Base-by-base conservation (phyloP, 768 basidiomycete genomes). In the Phylloporus sp. region DNA sequence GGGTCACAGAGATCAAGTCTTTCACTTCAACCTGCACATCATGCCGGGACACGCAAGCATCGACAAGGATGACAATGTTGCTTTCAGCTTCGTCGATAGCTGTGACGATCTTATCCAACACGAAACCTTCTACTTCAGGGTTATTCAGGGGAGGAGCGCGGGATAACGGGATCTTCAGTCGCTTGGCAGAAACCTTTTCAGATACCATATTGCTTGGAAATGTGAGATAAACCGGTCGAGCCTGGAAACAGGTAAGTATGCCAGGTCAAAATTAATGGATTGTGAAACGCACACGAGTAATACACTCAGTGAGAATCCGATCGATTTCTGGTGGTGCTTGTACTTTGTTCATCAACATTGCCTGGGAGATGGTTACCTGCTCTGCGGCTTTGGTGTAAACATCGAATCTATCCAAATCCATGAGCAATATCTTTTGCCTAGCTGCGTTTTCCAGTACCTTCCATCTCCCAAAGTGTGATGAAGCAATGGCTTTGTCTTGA, bases 401-500 rank as follows among this genome's bases (percentile, higher is more conserved):
- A 50, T 87, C 82, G 59, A 79, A 96, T 57, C 86, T 86, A 46
- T 22, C 32, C n/a, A 27, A 31, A 6, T 29, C 38, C 7, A 17
- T 49, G 17, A 51, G 18, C 21, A 8, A 37, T 32, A 22, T n/a
- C 33, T 28, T 18, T 42, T 15, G 33, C 44, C 14, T 21, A 43
- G 26, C 9, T 33, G 14, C 6, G 1, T 7, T 36, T 26, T 17
- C 6, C 5, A 17, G 56, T 55, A 81, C 82, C 82, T 75, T 50
- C 85, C 89, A 55, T 92, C 86, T 33, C 90, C 91, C 10, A 94
- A 77, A 0, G 90, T 93, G 57, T 94, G 92, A 58, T 94, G 92
- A 23, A 95, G 74, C 63, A 92, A 70, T 5, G 88, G 84, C 41
- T 78, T 79, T 21, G 69, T 68, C 64, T 79, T 81, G 57, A 90